Evolutionary conservation across 169 alveolate species (phyloP).

Genomic region (Eimeria praecox): DNA sequence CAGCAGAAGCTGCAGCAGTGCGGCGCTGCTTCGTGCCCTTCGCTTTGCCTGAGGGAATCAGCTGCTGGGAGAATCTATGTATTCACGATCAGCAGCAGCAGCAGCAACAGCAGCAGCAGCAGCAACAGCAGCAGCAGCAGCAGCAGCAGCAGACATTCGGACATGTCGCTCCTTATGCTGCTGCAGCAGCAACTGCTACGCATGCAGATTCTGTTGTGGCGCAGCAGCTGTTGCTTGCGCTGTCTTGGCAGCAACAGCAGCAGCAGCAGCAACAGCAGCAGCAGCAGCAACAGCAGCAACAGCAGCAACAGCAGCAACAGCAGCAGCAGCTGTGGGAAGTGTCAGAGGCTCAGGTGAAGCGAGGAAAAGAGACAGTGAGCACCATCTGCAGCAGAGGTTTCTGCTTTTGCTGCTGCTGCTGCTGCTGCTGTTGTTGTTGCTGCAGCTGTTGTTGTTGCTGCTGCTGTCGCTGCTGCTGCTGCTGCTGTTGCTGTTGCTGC

Average conservation of each 20-base stretch:
- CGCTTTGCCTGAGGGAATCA: background rate
- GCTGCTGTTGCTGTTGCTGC: slow-evolving; percentile 35
- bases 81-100: background rate
- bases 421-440: background rate
- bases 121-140: slow-evolving; percentile 42
- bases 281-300: slow-evolving; percentile 36
- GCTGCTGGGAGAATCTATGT: background rate
- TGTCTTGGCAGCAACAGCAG: slow-evolving; percentile 54
- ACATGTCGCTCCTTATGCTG: slow-evolving; percentile 2
- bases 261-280: slow-evolving; percentile 15
- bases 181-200: slow-evolving; percentile 44
- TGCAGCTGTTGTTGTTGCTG: slow-evolving; percentile 12
- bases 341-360: background rate
- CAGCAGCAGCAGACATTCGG: background rate
- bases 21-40: slow-evolving; percentile 45
- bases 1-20: slow-evolving; percentile 61
- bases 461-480: slow-evolving; percentile 11
- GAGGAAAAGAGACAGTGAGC: slow-evolving; percentile 35
- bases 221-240: slow-evolving; percentile 39
- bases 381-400: background rate
- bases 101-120: slow-evolving; percentile 56
- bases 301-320: slow-evolving; percentile 45
- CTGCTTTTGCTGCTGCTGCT: slow-evolving; percentile 5
- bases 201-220: slow-evolving; percentile 46
- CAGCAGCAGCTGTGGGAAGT: background rate